Evolutionary conservation across 2,329 filamentous ascomycete species (phyloP).

Genomic region (Pseudonectria buxi): DNA sequence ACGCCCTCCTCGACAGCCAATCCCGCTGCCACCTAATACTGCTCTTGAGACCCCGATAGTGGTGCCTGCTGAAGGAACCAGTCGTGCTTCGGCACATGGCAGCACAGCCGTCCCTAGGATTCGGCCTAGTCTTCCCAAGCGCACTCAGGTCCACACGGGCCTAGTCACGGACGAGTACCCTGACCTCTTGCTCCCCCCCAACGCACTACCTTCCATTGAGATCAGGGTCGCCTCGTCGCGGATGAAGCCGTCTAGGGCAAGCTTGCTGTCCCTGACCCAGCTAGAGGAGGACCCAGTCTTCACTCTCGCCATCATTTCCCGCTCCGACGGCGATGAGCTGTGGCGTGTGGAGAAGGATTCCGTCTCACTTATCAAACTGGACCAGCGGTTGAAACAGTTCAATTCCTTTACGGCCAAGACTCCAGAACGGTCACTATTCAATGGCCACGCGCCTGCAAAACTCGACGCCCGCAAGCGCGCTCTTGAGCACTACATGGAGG

Average conservation of each 20-base stretch:
- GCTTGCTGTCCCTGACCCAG: constrained; percentile 70
- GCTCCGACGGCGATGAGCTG: constrained; percentile 68
- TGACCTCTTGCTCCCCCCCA: constrained; percentile 76
- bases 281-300: constrained; percentile 91
- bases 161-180: constrained; percentile 82
- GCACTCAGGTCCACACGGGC: constrained; percentile 61
- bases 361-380: constrained; percentile 70
- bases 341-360: constrained; percentile 96
- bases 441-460: constrained; percentile 86
- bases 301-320: constrained; percentile 76
- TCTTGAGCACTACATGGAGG: constrained; percentile 79
- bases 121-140: constrained; percentile 34
- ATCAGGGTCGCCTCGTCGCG: constrained; percentile 88
- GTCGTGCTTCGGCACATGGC: constrained; percentile 4
- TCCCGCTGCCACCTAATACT: constrained; percentile 65
- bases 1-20: constrained; percentile 64
- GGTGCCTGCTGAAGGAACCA: constrained; percentile 1
- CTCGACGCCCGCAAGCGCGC: constrained; percentile 79
- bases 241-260: constrained; percentile 86
- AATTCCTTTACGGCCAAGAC: constrained; percentile 66
- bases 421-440: constrained; percentile 82
- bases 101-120: constrained; percentile 11
- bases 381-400: constrained; percentile 71
- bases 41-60: constrained; percentile 50
- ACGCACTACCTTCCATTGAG: constrained; percentile 77